phyloP scores from a whole-genome alignment of 352 stramenopile species.

The Globisporangium uncinulatum region DNA sequence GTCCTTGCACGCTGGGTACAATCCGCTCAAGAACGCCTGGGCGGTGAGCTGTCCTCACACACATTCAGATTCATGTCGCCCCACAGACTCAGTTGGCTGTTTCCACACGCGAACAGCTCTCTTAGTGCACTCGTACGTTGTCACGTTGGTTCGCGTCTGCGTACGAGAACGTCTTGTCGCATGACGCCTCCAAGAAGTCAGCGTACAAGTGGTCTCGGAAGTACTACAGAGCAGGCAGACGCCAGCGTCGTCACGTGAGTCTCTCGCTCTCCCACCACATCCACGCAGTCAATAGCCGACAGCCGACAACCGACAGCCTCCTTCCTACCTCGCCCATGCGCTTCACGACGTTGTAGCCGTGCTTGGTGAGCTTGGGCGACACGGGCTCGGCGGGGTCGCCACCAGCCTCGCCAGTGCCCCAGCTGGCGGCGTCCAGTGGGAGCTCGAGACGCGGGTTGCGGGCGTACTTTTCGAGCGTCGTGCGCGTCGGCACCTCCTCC shows the following conservation, averaged over 20 bases:
- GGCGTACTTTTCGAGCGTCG: slow-evolving; percentile 55
- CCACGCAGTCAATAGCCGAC: not conserved
- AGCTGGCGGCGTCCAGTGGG: slow-evolving; percentile 42
- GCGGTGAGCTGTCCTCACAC: slow-evolving; percentile 41
- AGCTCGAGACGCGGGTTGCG: slow-evolving; percentile 52
- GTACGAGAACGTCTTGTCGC: slow-evolving; percentile 57
- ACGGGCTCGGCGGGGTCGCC: slow-evolving; percentile 59
- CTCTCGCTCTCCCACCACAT: not conserved
- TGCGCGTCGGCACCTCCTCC: slow-evolving; percentile 34
- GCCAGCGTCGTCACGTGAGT: too few relatives aligned
- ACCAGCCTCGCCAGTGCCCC: slow-evolving; percentile 54
- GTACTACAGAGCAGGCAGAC: slow-evolving; percentile 30
- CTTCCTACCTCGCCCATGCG: slow-evolving; percentile 50
- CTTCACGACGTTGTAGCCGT: slow-evolving; percentile 57
- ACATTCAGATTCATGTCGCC: not conserved
- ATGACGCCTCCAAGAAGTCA: slow-evolving; percentile 49
- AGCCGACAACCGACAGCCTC: not conserved
- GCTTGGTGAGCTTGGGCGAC: slow-evolving; percentile 74
- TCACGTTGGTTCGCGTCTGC: slow-evolving; percentile 70
- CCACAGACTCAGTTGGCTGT: not conserved
- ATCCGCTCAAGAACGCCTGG: slow-evolving; percentile 45
- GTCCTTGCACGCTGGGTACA: slow-evolving; percentile 49
- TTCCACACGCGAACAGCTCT: not conserved
- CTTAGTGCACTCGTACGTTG: slow-evolving; percentile 29
- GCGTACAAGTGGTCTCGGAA: slow-evolving; percentile 64